Percentiles rank a stretch among this genome's conserved stretches.
Conservation (phyloP, 2,329 filamentous ascomycete species). For the Dactylella cylindrospora region DNA sequence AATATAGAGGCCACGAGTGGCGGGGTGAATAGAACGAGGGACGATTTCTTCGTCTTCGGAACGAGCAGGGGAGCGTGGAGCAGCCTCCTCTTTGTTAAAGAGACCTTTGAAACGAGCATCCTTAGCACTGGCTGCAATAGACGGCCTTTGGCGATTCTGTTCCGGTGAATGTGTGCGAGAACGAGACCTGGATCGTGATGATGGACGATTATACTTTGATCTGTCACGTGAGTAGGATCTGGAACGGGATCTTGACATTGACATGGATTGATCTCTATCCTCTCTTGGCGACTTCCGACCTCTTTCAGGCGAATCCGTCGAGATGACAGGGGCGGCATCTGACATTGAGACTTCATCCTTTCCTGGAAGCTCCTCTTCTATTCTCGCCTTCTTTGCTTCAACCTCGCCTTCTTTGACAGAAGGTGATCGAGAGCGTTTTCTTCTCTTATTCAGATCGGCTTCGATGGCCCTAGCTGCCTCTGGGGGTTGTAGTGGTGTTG, state of each 20-base stretch:
- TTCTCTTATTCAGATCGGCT: constrained; percentile 25
- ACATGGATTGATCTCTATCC: not conserved
- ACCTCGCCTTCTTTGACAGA: constrained; percentile 30
- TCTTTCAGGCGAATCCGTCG: constrained; percentile 25
- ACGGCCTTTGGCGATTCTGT: constrained; percentile 34
- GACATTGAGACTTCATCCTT: constrained; percentile 35
- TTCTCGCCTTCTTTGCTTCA: constrained; percentile 37
- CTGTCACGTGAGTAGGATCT: constrained; percentile 1
- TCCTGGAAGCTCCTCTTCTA: constrained; percentile 22
- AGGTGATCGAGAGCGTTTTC: constrained; percentile 34
- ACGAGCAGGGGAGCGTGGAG: constrained; percentile 45
- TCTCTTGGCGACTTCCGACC: constrained; percentile 17
- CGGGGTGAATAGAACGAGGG: constrained; percentile 66
- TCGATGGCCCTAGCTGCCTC: constrained; percentile 32
- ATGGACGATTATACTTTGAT: constrained; percentile 2
- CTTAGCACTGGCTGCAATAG: constrained; percentile 44
- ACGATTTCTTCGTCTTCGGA: constrained; percentile 52
- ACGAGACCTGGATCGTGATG: constrained; percentile 9
- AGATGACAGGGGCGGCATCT: constrained; percentile 29
- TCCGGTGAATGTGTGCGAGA: constrained; percentile 21
- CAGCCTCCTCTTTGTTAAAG: constrained; percentile 52
- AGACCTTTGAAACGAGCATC: constrained; percentile 58
- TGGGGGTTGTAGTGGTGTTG: constrained; percentile 31
- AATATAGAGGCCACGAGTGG: constrained; percentile 81
- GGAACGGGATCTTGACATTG: constrained; percentile 13